These are phyloP conservation scores for Ramularia endophylla DNA, from an alignment of 2,329 filamentous ascomycete species.

Conservation along the genomic window DNA sequence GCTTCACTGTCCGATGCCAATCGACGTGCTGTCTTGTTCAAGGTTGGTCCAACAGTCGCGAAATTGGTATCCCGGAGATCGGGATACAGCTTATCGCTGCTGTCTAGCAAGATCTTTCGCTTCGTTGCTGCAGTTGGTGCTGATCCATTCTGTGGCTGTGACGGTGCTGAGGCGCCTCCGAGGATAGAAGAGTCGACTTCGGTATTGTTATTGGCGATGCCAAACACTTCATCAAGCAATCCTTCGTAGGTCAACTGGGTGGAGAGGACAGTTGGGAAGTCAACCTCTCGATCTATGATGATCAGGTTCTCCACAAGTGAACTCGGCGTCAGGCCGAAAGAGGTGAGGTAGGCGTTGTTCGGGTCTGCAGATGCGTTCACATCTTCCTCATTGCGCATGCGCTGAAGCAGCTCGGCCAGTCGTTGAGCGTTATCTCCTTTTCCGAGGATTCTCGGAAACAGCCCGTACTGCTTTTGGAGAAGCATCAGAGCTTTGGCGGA, in stretches of 20 bases:
- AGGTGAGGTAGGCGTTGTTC: constrained; percentile 42
- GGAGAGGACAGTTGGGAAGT: constrained; percentile 84
- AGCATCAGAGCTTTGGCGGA: constrained; percentile 90
- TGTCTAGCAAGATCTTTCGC: constrained; percentile 82
- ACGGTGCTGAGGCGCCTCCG: constrained; percentile 59
- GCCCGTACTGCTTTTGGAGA: constrained; percentile 82
- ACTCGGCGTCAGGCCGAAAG: constrained; percentile 72
- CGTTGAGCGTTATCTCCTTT: constrained; percentile 93
- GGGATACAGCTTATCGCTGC: constrained; percentile 80
- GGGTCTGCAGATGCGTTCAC: constrained; percentile 37
- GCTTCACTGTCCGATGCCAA: constrained; percentile 83
- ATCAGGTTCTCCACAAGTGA: constrained; percentile 84
- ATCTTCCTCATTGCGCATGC: constrained; percentile 90
- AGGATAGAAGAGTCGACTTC: constrained; percentile 89
- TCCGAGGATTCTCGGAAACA: constrained; percentile 90
- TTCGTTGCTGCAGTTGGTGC: constrained; percentile 58
- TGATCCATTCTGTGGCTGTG: constrained; percentile 36
- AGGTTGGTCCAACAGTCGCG: constrained; percentile 78
- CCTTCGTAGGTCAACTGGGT: constrained; percentile 97
- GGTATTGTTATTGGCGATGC: constrained; percentile 85
- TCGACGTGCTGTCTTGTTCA: constrained; percentile 86
- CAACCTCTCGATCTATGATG: constrained; percentile 90
- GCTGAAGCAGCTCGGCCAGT: constrained; percentile 76
- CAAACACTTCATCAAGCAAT: constrained; percentile 86
- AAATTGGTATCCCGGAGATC: constrained; percentile 91